These are phyloP conservation scores for Filobasidium wieringae DNA, from an alignment of 768 basidiomycete species.

Conservation along the genomic window DNA sequence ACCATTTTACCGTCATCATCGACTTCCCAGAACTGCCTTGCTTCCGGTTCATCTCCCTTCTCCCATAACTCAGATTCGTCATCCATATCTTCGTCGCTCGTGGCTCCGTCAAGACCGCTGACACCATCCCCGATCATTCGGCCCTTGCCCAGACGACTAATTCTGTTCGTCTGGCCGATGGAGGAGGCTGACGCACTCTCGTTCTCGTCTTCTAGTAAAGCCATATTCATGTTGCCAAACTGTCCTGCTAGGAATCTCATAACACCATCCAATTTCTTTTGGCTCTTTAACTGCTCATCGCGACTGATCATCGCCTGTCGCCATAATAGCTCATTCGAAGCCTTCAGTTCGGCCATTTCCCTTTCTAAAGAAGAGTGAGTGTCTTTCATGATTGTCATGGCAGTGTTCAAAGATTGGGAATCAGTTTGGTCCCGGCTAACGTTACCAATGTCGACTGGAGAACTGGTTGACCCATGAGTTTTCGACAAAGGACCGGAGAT, in stretches of 20 bases:
- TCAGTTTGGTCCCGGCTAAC: not conserved
- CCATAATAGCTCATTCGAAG: slow-evolving; percentile 82
- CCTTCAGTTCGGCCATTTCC: slow-evolving; percentile 77
- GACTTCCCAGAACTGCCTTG: not conserved
- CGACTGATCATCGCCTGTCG: slow-evolving; percentile 70
- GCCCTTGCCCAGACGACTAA: slow-evolving; percentile 27
- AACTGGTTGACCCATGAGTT: slow-evolving; percentile 6
- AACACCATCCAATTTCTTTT: slow-evolving; percentile 91
- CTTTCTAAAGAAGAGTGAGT: slow-evolving; percentile 85
- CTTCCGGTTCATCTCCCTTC: not conserved
- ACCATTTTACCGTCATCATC: slow-evolving; percentile 9
- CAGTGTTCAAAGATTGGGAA: slow-evolving; percentile 11
- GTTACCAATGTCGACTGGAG: not conserved
- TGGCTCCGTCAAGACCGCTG: slow-evolving; percentile 6
- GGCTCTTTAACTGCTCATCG: slow-evolving; percentile 75
- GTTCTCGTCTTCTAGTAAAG: slow-evolving; percentile 13
- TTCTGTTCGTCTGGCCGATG: slow-evolving; percentile 15
- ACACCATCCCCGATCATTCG: slow-evolving; percentile 34
- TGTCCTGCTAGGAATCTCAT: slow-evolving; percentile 88
- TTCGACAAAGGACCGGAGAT: not conserved
- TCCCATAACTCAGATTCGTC: slow-evolving; percentile 21
- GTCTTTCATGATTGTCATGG: slow-evolving; percentile 12
- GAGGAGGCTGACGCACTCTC: not conserved
- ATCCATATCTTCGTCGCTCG: slow-evolving; percentile 3
- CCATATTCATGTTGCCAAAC: slow-evolving; percentile 42